Percentiles rank a stretch among this genome's conserved stretches.
phyloP scores from a whole-genome alignment of 352 stramenopile genomes.

The Elongisporangium prolatum region DNA sequence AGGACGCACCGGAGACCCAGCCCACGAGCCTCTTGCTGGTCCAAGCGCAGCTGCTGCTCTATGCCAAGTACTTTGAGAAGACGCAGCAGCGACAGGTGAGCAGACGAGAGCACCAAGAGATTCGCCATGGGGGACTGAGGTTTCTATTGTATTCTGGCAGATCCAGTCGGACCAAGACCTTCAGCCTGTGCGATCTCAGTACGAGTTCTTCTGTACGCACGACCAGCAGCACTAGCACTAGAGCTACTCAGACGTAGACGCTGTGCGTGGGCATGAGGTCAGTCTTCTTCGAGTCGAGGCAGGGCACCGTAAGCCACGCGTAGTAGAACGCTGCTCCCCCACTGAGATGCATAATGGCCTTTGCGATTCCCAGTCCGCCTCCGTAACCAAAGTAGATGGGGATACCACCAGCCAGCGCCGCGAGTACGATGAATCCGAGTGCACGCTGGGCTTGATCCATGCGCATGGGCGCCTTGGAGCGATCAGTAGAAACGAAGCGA shows the following conservation, averaged over 20 bases:
- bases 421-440: conserved; percentile 34
- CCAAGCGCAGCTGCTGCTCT: conserved; percentile 48
- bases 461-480: conserved; percentile 44
- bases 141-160: conserved; percentile 11
- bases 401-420: conserved; percentile 35
- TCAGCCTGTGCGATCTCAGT: conserved; percentile 28
- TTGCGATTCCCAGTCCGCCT: conserved; percentile 44
- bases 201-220: conserved; percentile 27
- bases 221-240: neutral
- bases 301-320: conserved; percentile 69
- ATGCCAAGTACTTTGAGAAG: conserved; percentile 48
- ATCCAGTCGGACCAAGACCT: conserved; percentile 26
- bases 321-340: conserved; percentile 70
- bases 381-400: conserved; percentile 44
- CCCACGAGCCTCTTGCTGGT: conserved; percentile 15
- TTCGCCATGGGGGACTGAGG: neutral
- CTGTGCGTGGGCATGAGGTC: conserved; percentile 71
- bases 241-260: conserved; percentile 33
- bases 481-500: conserved; percentile 36
- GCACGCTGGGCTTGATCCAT: conserved; percentile 51
- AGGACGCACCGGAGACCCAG: neutral
- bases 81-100: conserved; percentile 33
- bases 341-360: conserved; percentile 65
- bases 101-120: neutral
- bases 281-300: conserved; percentile 80